Evolutionary conservation across 345 rosid species (phyloP), one percentile per base, ranked within the genome.

Genomic region (Salix suchowensis): DNA sequence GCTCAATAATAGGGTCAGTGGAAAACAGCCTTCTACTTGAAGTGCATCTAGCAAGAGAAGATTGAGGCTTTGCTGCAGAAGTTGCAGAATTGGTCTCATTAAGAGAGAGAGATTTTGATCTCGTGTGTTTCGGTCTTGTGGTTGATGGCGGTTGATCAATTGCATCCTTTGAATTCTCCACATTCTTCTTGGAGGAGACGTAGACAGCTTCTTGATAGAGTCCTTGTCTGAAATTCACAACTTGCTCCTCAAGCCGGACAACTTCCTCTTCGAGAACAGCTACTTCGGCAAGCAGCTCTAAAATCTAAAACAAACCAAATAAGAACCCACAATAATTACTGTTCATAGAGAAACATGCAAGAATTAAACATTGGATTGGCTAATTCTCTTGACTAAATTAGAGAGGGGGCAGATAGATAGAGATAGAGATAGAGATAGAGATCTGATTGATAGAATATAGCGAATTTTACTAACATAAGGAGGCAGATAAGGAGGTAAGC

Each of bases 401-500:
- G 68, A 65, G 40, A 15, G 37, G 32, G 76, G 4, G 52, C 61
- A 14, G 54, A 75, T 48, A 46, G 37, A 61, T 23, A 71, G 42
- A 34, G 37, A 21, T 3, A 70, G 42, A 32, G 34, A 13, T 3
- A 70, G 42, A 34, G 36, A 14, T 3, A 61, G 39, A 77, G 42
- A 21, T n/a, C 28, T 26, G 28, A 62, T 28, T 12, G 52, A 48
- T 48, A 67, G 64, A 74, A 21, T 54, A 65, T 9, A 65, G 71
- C n/a, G 36, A 54, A 72, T 40, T 44, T 79, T 71, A 91, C 95
- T 84, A 64, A 95, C 99, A 68, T 84, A 39, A 70, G 91, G 89
- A 54, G 99, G 98, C 37, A 95, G 94, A 80, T 87, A 95, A 0
- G 97, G 94, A 76, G 98, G 93, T 68, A 93, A 90, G 75, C 99